These are phyloP conservation scores for Boletus barrowsii DNA, from an alignment of 768 basidiomycete species.

Conservation along the genomic window DNA sequence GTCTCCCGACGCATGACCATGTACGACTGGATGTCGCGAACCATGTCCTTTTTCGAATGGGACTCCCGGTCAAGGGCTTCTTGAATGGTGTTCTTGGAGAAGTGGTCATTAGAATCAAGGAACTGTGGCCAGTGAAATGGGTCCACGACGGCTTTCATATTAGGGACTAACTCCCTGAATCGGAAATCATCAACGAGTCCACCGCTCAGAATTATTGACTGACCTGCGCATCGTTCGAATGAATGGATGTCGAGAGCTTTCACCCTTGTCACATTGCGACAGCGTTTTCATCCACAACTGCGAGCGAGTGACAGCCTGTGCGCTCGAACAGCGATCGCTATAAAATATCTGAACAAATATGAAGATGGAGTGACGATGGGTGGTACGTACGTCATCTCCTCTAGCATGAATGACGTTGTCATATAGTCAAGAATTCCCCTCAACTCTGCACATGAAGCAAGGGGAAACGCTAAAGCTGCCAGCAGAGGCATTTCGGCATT, in stretches of 20 bases:
- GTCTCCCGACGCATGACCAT: conserved; percentile 29
- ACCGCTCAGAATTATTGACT: neutral
- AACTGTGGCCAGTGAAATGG: conserved; percentile 31
- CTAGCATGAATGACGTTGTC: conserved; percentile 31
- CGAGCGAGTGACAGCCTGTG: conserved; percentile 11
- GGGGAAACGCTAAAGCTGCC: conserved; percentile 24
- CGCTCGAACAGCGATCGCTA: conserved; percentile 27
- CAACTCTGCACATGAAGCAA: conserved; percentile 20
- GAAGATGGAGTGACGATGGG: neutral
- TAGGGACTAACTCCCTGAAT: conserved; percentile 22
- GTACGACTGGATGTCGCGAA: conserved; percentile 24
- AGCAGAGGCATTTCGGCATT: conserved; percentile 27
- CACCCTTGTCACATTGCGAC: conserved; percentile 13
- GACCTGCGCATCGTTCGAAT: conserved; percentile 25
- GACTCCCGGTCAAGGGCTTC: conserved; percentile 29
- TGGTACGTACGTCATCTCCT: conserved; percentile 25
- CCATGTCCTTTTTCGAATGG: conserved; percentile 7
- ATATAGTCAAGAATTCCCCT: conserved; percentile 27
- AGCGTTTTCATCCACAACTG: conserved; percentile 25
- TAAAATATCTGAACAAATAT: neutral
- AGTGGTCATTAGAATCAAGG: conserved; percentile 17
- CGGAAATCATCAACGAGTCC: neutral
- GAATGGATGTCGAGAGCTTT: conserved; percentile 21
- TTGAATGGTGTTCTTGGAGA: conserved; percentile 20
- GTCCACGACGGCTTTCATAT: conserved; percentile 21